A percentile compares a stretch with the other conserved stretches of the same genome.
These are phyloP conservation scores for Chlorella ohadii DNA, from an alignment of 139 green algal species.

Conservation along the genomic window DNA sequence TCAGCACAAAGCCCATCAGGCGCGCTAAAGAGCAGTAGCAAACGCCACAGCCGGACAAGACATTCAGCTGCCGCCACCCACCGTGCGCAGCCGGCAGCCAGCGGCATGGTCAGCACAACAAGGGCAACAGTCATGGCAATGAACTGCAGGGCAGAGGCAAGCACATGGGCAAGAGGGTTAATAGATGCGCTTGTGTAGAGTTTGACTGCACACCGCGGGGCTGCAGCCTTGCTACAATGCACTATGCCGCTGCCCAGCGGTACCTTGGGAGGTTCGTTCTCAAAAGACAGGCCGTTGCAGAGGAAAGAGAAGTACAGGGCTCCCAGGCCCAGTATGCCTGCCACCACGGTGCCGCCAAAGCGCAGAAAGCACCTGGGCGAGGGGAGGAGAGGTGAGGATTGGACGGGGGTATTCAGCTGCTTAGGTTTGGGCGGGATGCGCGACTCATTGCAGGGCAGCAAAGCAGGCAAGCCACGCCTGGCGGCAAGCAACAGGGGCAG, in stretches of 20 bases:
- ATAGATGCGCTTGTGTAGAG: too few relatives aligned
- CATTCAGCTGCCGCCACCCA: background rate
- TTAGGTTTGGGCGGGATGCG: too few relatives aligned
- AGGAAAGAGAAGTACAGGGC: slow-evolving; percentile 18
- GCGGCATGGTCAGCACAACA: background rate
- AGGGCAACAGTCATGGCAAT: slow-evolving; percentile 8
- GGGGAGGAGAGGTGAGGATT: background rate
- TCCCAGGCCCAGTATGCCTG: slow-evolving; percentile 24
- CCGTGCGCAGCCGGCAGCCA: slow-evolving; percentile 2
- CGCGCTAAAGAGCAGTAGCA: too few relatives aligned
- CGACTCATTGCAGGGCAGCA: too few relatives aligned
- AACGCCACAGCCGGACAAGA: too few relatives aligned
- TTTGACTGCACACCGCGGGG: too few relatives aligned
- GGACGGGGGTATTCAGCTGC: background rate
- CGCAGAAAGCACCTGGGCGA: background rate
- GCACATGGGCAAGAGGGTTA: too few relatives aligned
- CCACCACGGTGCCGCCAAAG: slow-evolving; percentile 28
- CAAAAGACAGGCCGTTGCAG: slow-evolving; percentile 19
- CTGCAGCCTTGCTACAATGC: too few relatives aligned
- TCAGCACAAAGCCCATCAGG: too few relatives aligned
- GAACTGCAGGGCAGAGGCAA: background rate
- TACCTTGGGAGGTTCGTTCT: slow-evolving; percentile 17
- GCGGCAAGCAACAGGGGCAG: too few relatives aligned
- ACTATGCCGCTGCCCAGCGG: background rate
- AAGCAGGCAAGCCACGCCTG: too few relatives aligned